A percentile compares a stretch with the other conserved stretches of the same genome.
phyloP scores from a whole-genome alignment of 164 flowering plant genomes.

The Vitis rotundifolia region DNA sequence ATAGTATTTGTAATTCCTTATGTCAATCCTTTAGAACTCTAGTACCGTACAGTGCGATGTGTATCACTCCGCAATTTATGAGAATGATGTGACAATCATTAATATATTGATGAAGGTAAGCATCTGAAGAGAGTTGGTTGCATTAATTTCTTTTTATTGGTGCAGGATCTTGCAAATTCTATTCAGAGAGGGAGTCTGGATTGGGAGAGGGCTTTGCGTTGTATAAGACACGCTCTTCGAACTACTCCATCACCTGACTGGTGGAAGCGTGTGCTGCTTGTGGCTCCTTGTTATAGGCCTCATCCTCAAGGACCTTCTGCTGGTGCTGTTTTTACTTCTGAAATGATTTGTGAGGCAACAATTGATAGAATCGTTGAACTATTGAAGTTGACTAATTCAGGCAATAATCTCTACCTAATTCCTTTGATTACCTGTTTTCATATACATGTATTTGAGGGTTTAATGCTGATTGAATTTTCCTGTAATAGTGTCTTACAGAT shows the following conservation, averaged over 20 bases:
- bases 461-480: background rate
- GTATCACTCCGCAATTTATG: background rate
- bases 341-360: slow-evolving; percentile 93
- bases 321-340: slow-evolving; percentile 93
- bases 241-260: slow-evolving; percentile 98
- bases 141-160: slow-evolving; percentile 6
- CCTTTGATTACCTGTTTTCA: background rate
- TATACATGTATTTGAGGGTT: background rate
- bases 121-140: background rate
- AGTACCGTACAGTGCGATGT: too few species aligned
- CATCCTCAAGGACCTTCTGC: slow-evolving; percentile 58
- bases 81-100: background rate
- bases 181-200: slow-evolving; percentile 89
- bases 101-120: too few species aligned
- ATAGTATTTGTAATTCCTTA: too few species aligned
- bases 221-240: slow-evolving; percentile 91
- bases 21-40: too few species aligned
- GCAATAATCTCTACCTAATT: slow-evolving; percentile 31
- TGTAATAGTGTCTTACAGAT: too few species aligned
- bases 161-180: slow-evolving; percentile 79
- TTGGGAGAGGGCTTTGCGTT: slow-evolving; percentile 98
- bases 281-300: slow-evolving; percentile 78
- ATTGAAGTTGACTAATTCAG: slow-evolving; percentile 81
- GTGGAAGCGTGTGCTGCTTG: slow-evolving; percentile 96
- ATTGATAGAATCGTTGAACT: slow-evolving; percentile 86